A percentile compares a stretch with the other conserved stretches of the same genome.
Evolutionary conservation across 2,329 filamentous ascomycete species (phyloP).

Genomic region (Trichoderma sp.): DNA sequence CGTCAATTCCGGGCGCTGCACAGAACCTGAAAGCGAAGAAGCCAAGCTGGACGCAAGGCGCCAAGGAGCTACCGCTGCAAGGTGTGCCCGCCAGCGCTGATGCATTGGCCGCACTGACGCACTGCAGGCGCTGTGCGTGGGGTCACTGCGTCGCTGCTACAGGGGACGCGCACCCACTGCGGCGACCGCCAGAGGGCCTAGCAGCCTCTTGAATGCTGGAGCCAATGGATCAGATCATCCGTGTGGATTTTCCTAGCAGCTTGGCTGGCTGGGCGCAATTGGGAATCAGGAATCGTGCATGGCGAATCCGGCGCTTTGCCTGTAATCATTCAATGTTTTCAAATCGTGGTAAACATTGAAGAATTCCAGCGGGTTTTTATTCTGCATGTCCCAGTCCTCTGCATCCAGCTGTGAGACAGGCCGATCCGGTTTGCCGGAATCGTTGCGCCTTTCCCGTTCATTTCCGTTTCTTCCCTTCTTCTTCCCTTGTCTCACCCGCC

Average conservation of each 20-base stretch:
- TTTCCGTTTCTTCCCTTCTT: neutral
- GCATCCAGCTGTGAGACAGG: constrained; percentile 3
- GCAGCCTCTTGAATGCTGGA: neutral
- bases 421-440: constrained; percentile 14
- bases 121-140: neutral
- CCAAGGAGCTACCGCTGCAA: constrained; percentile 22
- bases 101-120: neutral
- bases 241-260: neutral
- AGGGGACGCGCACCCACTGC: neutral
- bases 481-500: constrained; percentile 17
- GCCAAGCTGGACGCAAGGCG: neutral
- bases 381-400: neutral
- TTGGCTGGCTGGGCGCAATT: neutral
- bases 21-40: neutral
- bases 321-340: neutral
- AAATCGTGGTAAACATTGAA: neutral
- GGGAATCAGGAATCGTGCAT: neutral
- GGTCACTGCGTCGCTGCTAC: neutral
- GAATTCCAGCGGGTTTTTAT: neutral
- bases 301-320: neutral
- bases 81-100: constrained; percentile 10
- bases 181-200: neutral
- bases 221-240: no score
- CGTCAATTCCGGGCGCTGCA: neutral
- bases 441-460: neutral